Evolutionary conservation across 2,329 filamentous ascomycete genomes (phyloP).

Genomic region (Neofusicoccum ribis): DNA sequence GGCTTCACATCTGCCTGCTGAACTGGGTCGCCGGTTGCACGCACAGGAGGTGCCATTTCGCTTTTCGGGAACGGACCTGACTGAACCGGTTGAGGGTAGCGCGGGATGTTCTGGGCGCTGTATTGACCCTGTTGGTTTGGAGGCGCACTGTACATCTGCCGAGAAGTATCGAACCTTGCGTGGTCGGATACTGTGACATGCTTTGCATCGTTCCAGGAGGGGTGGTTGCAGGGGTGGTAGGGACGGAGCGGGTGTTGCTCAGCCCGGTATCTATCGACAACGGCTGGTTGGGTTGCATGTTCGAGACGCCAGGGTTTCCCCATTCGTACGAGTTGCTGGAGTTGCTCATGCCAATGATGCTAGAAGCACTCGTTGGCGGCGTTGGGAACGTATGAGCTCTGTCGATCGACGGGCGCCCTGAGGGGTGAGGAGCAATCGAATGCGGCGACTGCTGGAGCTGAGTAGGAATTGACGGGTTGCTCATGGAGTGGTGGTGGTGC

Average conservation of each 20-base stretch:
- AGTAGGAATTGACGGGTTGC: constrained; percentile 54
- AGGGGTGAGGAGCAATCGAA: constrained; percentile 60
- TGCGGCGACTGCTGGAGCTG: constrained; percentile 68
- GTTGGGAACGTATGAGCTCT: constrained; percentile 92
- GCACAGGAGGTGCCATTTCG: constrained; percentile 62
- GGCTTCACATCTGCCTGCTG: constrained; percentile 65
- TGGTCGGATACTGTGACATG: constrained; percentile 75
- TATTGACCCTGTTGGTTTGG: constrained; percentile 70
- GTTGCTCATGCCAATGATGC: constrained; percentile 74
- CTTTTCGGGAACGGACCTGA: constrained; percentile 68
- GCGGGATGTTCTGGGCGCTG: constrained; percentile 62
- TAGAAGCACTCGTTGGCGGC: constrained; percentile 88
- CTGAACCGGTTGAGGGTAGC: constrained; percentile 58
- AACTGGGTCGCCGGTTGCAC: constrained; percentile 62
- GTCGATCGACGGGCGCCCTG: constrained; percentile 71
- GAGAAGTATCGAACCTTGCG: constrained; percentile 70
- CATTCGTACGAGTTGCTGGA: constrained; percentile 79
- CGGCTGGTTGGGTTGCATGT: constrained; percentile 63
- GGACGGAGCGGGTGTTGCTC: constrained; percentile 80
- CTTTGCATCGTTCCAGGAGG: constrained; percentile 78
- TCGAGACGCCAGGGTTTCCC: constrained; percentile 52
- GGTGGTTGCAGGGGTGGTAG: constrained; percentile 86
- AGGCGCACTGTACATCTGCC: constrained; percentile 75
- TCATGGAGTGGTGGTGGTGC: constrained; percentile 69
- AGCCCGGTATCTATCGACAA: constrained; percentile 80